Evolutionary conservation across 2,329 filamentous ascomycete species (phyloP).

Genomic region (Penicillium fuscoglaucum): DNA sequence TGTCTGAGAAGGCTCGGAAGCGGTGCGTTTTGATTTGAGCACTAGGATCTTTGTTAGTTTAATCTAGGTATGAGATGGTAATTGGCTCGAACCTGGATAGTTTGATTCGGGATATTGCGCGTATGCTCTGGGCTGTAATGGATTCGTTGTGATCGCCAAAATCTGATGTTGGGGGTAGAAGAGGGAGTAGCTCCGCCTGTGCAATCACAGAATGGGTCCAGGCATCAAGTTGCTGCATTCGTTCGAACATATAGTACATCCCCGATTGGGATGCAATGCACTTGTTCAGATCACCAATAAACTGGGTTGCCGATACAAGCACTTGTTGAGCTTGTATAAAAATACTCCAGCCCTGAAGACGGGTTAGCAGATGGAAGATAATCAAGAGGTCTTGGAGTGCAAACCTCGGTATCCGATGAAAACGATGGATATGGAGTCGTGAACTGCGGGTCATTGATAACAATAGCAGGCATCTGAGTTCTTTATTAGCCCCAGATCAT

Average conservation of each 20-base stretch:
- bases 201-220: conserved; percentile 41
- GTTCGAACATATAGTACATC: conserved; percentile 42
- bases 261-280: conserved; percentile 37
- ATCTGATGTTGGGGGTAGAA: conserved; percentile 25
- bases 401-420: conserved; percentile 43
- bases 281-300: conserved; percentile 44
- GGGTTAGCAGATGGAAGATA: conserved; percentile 15
- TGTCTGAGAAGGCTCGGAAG: conserved; percentile 49
- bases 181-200: conserved; percentile 35
- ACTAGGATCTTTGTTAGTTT: conserved; percentile 28
- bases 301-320: conserved; percentile 44
- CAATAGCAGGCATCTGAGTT: conserved; percentile 42
- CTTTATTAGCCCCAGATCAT: conserved; percentile 12
- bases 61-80: not conserved
- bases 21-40: conserved; percentile 49
- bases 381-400: conserved; percentile 3
- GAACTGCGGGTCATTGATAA: conserved; percentile 47
- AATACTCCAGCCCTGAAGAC: conserved; percentile 43
- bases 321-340: conserved; percentile 47
- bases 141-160: conserved; percentile 36
- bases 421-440: conserved; percentile 45
- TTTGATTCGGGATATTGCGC: conserved; percentile 47
- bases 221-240: conserved; percentile 45
- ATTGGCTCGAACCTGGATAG: conserved; percentile 39
- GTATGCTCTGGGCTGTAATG: conserved; percentile 42